These are phyloP conservation scores for Lipomyces yamanashiensis DNA, from an alignment of 805 yeast genomes.

Conservation along the genomic window DNA sequence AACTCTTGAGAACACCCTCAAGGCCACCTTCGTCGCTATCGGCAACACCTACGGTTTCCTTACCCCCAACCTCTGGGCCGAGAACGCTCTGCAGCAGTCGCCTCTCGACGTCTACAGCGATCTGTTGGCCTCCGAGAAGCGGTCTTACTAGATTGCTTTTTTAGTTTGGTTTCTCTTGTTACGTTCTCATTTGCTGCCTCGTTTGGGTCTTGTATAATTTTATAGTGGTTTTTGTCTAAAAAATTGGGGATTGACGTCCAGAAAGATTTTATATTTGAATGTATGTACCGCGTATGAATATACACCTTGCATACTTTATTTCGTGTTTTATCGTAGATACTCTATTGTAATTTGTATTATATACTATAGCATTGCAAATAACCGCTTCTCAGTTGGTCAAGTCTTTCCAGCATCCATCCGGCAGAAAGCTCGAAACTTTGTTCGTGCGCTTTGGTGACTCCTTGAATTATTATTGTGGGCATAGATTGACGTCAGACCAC, in stretches of 20 bases:
- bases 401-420: no score
- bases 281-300: background rate
- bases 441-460: no score
- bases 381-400: no score
- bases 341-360: background rate
- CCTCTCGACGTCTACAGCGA: slow-evolving; percentile 87
- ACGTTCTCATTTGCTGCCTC: slow-evolving; percentile 4
- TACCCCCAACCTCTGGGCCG: slow-evolving; percentile 99
- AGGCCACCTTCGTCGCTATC: slow-evolving; percentile 99
- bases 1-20: slow-evolving; percentile 99
- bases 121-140: slow-evolving; percentile 37
- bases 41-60: slow-evolving; percentile 99
- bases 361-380: background rate
- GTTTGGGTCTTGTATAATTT: slow-evolving; percentile 15
- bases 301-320: background rate
- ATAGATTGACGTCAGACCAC: background rate
- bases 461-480: background rate
- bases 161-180: background rate
- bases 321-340: background rate
- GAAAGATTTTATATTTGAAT: background rate
- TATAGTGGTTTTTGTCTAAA: slow-evolving; percentile 7
- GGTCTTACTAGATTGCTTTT: slow-evolving; percentile 27
- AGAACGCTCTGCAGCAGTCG: slow-evolving; percentile 79
- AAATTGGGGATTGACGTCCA: slow-evolving; percentile 16
- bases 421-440: no score